Evolutionary conservation across 768 basidiomycete species (phyloP), one percentile per base, ranked within the genome.

Genomic region (Amanita rimosa): DNA sequence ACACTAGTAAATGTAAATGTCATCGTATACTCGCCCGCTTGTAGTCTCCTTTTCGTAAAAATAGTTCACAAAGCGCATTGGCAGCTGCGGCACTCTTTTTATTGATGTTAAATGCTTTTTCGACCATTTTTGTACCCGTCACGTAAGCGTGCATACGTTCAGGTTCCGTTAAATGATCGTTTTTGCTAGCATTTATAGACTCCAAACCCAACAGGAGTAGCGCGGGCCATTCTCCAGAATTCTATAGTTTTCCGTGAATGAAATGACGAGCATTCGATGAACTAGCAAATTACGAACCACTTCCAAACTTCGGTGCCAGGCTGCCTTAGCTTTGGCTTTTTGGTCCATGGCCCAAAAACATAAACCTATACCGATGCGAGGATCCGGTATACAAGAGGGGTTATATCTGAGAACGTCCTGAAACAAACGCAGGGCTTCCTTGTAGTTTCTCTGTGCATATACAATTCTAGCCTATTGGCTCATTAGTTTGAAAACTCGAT

Each of bases 341-440:
- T 95, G 79, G 51, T 86, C 86, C 67, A 96, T 70, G 3, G 86
- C 79, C 91, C 90, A 98, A 17, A 92, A 70, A 64, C 95, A 97
- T 4, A 99, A 67, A 7, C 96, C 96, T 35, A 98, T 90, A 14
- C 96, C 96, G 50, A 98, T 85, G 6, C 96, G 79, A 29, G 96
- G 95, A 63, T 99, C 95, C 0, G 95, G 96, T 21, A 73, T 67
- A 64, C 88, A 92, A 14, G 73, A 66, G 0, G 95, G 93, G 48
- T 79, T 81, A 36, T 86, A 74, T 26, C 75, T 70, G 9, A 98
- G 72, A 7, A 94, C 83, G 42, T 81, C 79, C 61, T 97, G 95
- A 62, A 95, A 97, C 4, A 83, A 59, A 53, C 84, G 83, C 22
- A 99, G 74, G 3, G 96, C 84, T 40, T 84, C 81, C 21, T 80